Conservation (phyloP, 768 basidiomycete genomes). For the Pisolithus sp. region DNA sequence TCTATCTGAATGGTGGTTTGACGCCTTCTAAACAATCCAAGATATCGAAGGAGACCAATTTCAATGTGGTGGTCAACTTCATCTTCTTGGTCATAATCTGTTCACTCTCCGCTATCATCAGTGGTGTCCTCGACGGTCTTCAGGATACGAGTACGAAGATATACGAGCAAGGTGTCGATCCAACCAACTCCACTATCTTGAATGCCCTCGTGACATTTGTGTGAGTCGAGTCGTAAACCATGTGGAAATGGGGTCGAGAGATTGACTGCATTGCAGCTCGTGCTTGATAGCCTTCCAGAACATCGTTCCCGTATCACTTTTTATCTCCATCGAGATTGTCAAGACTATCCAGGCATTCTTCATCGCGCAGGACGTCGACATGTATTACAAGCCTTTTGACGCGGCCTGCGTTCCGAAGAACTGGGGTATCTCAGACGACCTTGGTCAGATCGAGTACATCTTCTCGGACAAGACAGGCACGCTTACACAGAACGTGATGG, state of each 20-base stretch:
- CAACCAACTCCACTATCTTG: slow-evolving; percentile 53
- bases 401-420: slow-evolving; percentile 91
- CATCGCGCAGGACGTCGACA: slow-evolving; percentile 92
- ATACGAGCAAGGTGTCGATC: slow-evolving; percentile 64
- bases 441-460: slow-evolving; percentile 96
- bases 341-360: slow-evolving; percentile 97
- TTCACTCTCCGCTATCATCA: slow-evolving; percentile 64
- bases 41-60: slow-evolving; percentile 98
- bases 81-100: slow-evolving; percentile 73
- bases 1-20: slow-evolving; percentile 86
- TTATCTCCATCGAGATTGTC: slow-evolving; percentile 97
- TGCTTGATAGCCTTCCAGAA: slow-evolving; percentile 96
- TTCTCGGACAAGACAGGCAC: slow-evolving; percentile 96
- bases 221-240: slow-evolving; percentile 42
- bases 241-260: not conserved
- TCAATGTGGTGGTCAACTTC: slow-evolving; percentile 96
- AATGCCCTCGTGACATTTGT: slow-evolving; percentile 87
- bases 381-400: slow-evolving; percentile 88
- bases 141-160: slow-evolving; percentile 59
- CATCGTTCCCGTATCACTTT: slow-evolving; percentile 91
- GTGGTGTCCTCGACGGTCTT: slow-evolving; percentile 61
- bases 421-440: slow-evolving; percentile 98
- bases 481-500: slow-evolving; percentile 97
- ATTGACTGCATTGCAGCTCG: slow-evolving; percentile 45
- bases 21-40: slow-evolving; percentile 96